Percentiles rank a stretch among this genome's conserved stretches.
Conservation (phyloP, 2,329 filamentous ascomycete species). For the Zymoseptoria tritici region DNA sequence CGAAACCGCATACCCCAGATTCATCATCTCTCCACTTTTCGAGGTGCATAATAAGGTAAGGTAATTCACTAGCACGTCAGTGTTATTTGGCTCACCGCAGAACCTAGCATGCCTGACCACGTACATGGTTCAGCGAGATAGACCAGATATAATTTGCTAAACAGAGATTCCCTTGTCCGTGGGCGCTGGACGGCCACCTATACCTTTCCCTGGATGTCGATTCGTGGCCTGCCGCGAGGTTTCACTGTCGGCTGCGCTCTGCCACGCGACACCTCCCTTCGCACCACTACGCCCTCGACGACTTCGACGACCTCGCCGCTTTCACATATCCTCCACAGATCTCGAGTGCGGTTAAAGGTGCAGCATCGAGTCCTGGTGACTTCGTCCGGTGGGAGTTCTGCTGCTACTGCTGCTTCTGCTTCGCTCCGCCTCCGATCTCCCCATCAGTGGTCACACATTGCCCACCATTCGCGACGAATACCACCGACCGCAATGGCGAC, state of each 20-base stretch:
- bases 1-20: background rate
- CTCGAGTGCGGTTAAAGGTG: constrained; percentile 1
- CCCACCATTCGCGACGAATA: constrained; percentile 20
- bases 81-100: background rate
- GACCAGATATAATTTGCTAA: background rate
- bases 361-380: constrained; percentile 15
- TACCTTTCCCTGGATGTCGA: constrained; percentile 3
- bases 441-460: constrained; percentile 29
- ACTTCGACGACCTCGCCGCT: constrained; percentile 1
- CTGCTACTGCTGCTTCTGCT: constrained; percentile 2
- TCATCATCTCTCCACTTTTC: background rate
- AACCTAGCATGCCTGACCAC: background rate
- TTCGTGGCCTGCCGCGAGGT: constrained; percentile 1
- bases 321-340: background rate
- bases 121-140: background rate
- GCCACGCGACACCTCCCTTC: background rate
- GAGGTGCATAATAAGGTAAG: background rate
- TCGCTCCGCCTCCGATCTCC: constrained; percentile 13
- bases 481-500: constrained; percentile 13
- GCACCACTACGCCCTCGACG: constrained; percentile 1
- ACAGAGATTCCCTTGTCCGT: background rate
- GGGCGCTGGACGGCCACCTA: background rate
- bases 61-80: background rate
- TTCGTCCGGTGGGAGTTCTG: background rate
- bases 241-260: background rate